Percentiles rank a stretch among this genome's conserved stretches.
Conservation (phyloP, 805 yeast species). For the Lachancea mirantina region DNA sequence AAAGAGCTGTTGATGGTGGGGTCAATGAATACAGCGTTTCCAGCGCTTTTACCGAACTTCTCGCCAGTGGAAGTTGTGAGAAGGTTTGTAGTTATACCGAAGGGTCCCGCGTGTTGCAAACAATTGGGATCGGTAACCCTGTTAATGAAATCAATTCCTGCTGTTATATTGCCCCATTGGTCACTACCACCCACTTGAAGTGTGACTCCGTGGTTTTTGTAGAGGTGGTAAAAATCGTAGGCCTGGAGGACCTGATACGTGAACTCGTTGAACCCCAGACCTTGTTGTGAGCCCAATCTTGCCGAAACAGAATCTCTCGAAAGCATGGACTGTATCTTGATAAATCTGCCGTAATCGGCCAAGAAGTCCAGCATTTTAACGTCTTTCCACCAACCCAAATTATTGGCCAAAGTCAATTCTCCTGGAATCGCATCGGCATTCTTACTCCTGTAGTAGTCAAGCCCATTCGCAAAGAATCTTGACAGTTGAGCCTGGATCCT, state of each 20-base stretch:
- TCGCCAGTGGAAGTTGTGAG: conserved; percentile 84
- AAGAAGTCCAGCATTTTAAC: conserved; percentile 72
- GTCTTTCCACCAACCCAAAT: conserved; percentile 80
- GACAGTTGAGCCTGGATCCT: conserved; percentile 57
- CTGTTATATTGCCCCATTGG: conserved; percentile 97
- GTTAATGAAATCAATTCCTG: conserved; percentile 83
- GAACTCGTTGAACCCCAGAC: conserved; percentile 90
- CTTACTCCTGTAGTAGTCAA: conserved; percentile 46
- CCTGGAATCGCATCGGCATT: conserved; percentile 34
- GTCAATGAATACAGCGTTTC: conserved; percentile 89
- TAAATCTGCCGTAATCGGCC: conserved; percentile 65
- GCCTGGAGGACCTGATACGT: conserved; percentile 91
- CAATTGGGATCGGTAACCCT: conserved; percentile 38
- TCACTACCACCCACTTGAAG: conserved; percentile 94
- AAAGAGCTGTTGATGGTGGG: conserved; percentile 67
- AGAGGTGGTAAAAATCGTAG: conserved; percentile 81
- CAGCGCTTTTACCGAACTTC: conserved; percentile 95
- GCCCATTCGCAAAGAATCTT: conserved; percentile 54
- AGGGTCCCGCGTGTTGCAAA: conserved; percentile 34
- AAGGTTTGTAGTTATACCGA: conserved; percentile 84
- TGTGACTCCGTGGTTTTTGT: conserved; percentile 48
- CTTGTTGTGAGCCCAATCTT: conserved; percentile 59
- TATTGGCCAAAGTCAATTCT: conserved; percentile 45
- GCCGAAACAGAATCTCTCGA: conserved; percentile 81
- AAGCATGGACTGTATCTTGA: conserved; percentile 80